Conservation (phyloP, 108 stramenopile genomes). For the Seminavis robusta region DNA sequence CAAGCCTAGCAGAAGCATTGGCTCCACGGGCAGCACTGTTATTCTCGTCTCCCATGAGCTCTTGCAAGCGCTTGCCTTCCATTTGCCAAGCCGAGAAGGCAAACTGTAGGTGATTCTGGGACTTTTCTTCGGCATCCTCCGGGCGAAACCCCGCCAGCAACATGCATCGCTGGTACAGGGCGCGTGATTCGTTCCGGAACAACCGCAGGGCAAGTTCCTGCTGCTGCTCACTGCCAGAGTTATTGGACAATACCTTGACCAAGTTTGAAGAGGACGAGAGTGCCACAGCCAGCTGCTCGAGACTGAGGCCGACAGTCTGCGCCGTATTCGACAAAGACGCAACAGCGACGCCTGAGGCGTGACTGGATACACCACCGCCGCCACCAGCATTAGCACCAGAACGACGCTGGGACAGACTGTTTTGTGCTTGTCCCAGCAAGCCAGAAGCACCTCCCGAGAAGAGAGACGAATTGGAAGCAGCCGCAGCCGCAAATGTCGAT, state of each 20-base stretch:
- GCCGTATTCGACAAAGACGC: slow-evolving; percentile 33
- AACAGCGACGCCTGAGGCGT: slow-evolving; percentile 43
- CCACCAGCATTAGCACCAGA: no score
- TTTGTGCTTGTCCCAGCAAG: background rate
- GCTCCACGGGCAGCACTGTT: no score
- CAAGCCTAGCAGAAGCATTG: no score
- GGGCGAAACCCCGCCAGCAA: slow-evolving; percentile 40
- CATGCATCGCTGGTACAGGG: slow-evolving; percentile 39
- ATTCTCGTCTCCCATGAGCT: background rate
- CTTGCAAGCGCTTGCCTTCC: slow-evolving; percentile 32
- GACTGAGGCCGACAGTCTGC: slow-evolving; percentile 34
- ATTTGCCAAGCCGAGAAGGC: slow-evolving; percentile 36
- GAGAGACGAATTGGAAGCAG: background rate
- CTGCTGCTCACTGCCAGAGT: slow-evolving; percentile 1
- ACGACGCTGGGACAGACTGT: background rate
- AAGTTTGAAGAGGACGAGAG: slow-evolving; percentile 26
- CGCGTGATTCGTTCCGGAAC: slow-evolving; percentile 23
- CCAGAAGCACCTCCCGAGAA: background rate
- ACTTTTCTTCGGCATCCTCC: slow-evolving; percentile 18
- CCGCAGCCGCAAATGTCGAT: background rate
- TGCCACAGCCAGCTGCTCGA: slow-evolving; percentile 43
- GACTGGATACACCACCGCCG: no score
- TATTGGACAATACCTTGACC: slow-evolving; percentile 18
- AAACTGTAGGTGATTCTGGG: slow-evolving; percentile 30
- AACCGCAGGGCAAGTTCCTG: slow-evolving; percentile 25